Evolutionary conservation across 768 basidiomycete species (phyloP), one percentile per base, ranked within the genome.

Genomic region (Lactarius pseudohatsudake): DNA sequence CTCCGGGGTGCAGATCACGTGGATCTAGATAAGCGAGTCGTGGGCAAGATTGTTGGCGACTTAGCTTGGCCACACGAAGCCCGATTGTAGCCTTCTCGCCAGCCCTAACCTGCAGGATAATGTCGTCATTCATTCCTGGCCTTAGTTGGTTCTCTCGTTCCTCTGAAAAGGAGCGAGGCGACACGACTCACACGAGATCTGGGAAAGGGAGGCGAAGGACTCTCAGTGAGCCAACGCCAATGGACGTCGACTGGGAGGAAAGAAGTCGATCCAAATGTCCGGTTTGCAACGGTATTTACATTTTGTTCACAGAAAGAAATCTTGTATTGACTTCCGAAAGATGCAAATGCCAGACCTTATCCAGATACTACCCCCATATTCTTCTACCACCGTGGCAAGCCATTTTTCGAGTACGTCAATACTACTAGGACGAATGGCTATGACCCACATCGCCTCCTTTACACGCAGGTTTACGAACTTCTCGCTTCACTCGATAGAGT

Each of bases 401-500:
- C 66, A 2, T 63, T 43, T 54, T 66, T 59, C 32, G 65, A 62
- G 61, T 66, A 6, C 56, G 65, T 59, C 22, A 4, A 18, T 57
- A 22, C 45, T 40, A 22, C 7, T 18, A 9, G 40, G 26, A 15
- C 16, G 9, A 40, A 30, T n/a, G 36, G n/a, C 16, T 26, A 18
- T 16, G 18, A 53, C 3, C 16, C 34, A 34, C 5, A 15, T 16
- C 11, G 10, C 4, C 15, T 26, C 26, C n/a, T n/a, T n/a, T n/a
- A n/a, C n/a, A n/a, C n/a, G n/a, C 13, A 70, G 69, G n/a, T 70
- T 70, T 61, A 70, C 69, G 4, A 70, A 70, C 36, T 70, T 70
- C 34, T 68, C 69, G 6, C 16, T 57, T 30, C 67, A 70, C 53
- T 54, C 67, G 8, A n/a, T 70, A 8, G 55, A 53, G 40, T 64